These are phyloP conservation scores for Fusarium denticulatum DNA, from an alignment of 2,329 filamentous ascomycete genomes.

Conservation along the genomic window DNA sequence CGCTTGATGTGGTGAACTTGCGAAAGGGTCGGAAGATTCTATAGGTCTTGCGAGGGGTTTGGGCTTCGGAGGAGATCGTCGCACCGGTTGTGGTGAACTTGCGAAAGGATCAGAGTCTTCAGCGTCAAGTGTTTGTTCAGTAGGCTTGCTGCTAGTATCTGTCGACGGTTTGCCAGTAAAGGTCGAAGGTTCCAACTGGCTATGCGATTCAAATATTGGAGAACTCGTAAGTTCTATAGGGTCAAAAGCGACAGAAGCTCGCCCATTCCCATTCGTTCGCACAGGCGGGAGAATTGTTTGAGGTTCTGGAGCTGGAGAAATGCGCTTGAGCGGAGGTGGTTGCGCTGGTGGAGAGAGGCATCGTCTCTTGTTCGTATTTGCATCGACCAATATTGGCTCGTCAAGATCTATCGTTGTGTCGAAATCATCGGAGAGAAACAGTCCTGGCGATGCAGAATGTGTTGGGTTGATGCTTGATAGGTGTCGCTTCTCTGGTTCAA, in stretches of 20 bases:
- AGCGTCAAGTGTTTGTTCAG: background rate
- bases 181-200: background rate
- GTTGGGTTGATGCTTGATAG: background rate
- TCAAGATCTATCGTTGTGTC: conserved; percentile 53
- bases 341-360: conserved; percentile 36
- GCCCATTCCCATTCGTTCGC: background rate
- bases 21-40: conserved; percentile 37
- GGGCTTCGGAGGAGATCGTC: background rate
- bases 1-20: conserved; percentile 15
- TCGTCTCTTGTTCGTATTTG: conserved; percentile 45
- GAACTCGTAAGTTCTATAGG: conserved; percentile 53
- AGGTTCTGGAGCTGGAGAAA: conserved; percentile 9
- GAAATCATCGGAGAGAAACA: conserved; percentile 50
- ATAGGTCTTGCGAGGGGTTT: conserved; percentile 1
- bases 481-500: background rate
- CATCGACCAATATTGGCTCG: conserved; percentile 35
- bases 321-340: conserved; percentile 27
- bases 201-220: conserved; percentile 25
- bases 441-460: background rate
- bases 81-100: conserved; percentile 44
- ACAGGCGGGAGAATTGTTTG: conserved; percentile 12
- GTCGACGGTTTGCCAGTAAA: background rate
- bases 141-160: background rate
- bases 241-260: conserved; percentile 23
- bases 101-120: conserved; percentile 48